Conservation (phyloP, 2,329 filamentous ascomycete species). For the Diaporthe amygdali region DNA sequence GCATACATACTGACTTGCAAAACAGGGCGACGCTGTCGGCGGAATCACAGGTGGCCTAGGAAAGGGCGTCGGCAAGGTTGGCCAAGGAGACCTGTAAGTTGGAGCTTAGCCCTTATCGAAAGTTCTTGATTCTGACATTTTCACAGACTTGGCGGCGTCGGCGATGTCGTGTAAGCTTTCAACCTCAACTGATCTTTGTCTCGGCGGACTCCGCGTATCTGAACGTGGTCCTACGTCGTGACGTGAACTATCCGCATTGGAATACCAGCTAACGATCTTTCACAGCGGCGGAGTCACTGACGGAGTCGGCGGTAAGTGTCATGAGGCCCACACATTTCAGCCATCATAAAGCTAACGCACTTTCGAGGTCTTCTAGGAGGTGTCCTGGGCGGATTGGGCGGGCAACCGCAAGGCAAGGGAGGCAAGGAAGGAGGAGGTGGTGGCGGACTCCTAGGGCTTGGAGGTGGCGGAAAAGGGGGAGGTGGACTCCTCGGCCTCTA, state of each 20-base stretch:
- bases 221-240: background rate
- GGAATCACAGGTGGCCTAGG: conserved; percentile 24
- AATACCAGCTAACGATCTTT: background rate
- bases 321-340: too few relatives aligned
- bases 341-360: background rate
- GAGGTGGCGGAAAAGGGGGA: too few relatives aligned
- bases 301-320: conserved; percentile 20
- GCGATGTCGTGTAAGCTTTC: conserved; percentile 20
- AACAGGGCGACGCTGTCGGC: conserved; percentile 22
- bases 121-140: background rate
- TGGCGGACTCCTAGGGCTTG: too few relatives aligned
- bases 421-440: conserved; percentile 19
- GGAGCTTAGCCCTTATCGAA: background rate
- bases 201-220: background rate
- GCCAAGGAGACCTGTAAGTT: conserved; percentile 19
- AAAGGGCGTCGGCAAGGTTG: conserved; percentile 24
- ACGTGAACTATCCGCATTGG: accelerated
- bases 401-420: conserved; percentile 15
- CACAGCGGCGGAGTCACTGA: conserved; percentile 22
- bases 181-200: background rate
- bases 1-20: background rate
- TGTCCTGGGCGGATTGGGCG: conserved; percentile 22
- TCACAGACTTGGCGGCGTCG: conserved; percentile 23
- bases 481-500: conserved; percentile 18
- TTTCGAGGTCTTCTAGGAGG: conserved; percentile 24